Evolutionary conservation across 1,284 basidiomycete species (phyloP).

Genomic region (Heterobasidion annosum): DNA sequence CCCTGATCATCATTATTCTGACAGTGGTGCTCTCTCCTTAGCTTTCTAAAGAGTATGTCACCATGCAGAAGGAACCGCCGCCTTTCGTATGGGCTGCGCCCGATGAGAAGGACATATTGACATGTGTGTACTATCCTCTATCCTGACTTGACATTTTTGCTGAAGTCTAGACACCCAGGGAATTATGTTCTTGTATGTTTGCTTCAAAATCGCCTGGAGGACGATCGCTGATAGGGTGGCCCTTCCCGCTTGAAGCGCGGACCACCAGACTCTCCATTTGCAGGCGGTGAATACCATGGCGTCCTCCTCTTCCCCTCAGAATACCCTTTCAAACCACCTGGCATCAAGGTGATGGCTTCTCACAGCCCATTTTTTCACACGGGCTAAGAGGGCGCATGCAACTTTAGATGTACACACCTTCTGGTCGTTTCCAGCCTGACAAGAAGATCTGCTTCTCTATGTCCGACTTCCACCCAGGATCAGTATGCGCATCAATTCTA

Average conservation of each 20-base stretch:
- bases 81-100: constrained; percentile 92
- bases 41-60: constrained; percentile 85
- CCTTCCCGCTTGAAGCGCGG: constrained; percentile 53
- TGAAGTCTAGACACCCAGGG: constrained; percentile 42
- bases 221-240: constrained; percentile 6
- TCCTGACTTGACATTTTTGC: not conserved
- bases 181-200: constrained; percentile 80
- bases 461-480: constrained; percentile 90
- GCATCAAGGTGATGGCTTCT: constrained; percentile 68
- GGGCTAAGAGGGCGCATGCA: not conserved
- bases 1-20: constrained; percentile 6
- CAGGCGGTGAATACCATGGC: constrained; percentile 93
- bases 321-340: constrained; percentile 92
- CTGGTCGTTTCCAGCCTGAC: constrained; percentile 88
- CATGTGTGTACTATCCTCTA: constrained; percentile 42
- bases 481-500: constrained; percentile 42
- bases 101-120: constrained; percentile 93
- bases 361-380: not conserved
- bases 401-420: constrained; percentile 83
- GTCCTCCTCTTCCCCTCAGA: constrained; percentile 83
- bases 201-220: not conserved
- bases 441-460: constrained; percentile 95
- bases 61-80: constrained; percentile 90
- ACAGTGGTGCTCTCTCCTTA: constrained; percentile 20
- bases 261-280: constrained; percentile 86